These are phyloP conservation scores for Tetrahymena elliotti DNA, from an alignment of 73 alveolate species.

Conservation along the genomic window DNA sequence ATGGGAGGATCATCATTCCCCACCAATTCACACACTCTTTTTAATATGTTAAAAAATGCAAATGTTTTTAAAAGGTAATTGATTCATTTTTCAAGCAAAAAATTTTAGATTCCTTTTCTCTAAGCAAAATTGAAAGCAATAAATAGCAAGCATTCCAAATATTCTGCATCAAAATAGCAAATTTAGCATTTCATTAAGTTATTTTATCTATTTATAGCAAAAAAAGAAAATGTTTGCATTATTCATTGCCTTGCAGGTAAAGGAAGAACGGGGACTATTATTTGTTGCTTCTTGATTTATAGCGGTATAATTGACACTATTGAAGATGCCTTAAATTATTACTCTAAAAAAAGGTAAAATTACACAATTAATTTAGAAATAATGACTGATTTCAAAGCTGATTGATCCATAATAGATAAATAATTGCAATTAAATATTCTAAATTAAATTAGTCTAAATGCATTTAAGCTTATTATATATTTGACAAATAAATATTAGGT, in stretches of 20 bases:
- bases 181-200: neutral
- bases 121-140: too few species aligned
- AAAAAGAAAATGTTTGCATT: slow-evolving; percentile 46
- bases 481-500: too few species aligned
- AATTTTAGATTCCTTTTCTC: too few species aligned
- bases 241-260: slow-evolving; percentile 78
- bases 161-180: too few species aligned
- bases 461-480: too few species aligned
- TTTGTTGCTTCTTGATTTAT: slow-evolving; percentile 57
- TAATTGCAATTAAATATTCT: too few species aligned
- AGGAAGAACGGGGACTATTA: slow-evolving; percentile 78
- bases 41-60: slow-evolving; percentile 70
- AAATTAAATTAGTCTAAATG: too few species aligned
- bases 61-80: slow-evolving; percentile 1
- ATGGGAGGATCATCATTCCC: slow-evolving; percentile 91
- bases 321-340: slow-evolving; percentile 48
- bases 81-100: neutral
- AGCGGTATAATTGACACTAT: slow-evolving; percentile 51
- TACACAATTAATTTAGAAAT: too few species aligned
- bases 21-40: slow-evolving; percentile 69
- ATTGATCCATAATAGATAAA: neutral
- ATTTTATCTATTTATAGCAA: slow-evolving; percentile 3
- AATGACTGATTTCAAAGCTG: too few species aligned
- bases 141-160: too few species aligned
- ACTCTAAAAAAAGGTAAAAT: slow-evolving; percentile 44